phyloP scores from a whole-genome alignment of 306 rosid genomes.

The Cucumis hystrix region DNA sequence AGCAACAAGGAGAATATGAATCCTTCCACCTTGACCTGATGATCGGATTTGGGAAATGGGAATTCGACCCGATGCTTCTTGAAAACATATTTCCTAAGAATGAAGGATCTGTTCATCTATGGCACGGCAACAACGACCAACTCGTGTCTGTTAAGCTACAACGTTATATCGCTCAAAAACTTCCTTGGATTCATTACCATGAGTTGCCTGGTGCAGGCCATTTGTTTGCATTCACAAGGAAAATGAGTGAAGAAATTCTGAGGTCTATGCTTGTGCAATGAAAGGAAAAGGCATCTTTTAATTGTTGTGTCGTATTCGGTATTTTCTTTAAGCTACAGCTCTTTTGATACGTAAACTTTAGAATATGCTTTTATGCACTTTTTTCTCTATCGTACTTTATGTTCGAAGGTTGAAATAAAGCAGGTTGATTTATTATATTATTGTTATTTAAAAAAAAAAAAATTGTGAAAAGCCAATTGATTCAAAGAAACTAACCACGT shows the following conservation, averaged over 20 bases:
- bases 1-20: slow-evolving; percentile 44
- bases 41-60: slow-evolving; percentile 54
- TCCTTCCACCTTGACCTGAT: slow-evolving; percentile 32
- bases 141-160: slow-evolving; percentile 26
- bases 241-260: slow-evolving; percentile 13
- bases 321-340: too few relatives aligned
- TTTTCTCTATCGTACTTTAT: too few relatives aligned
- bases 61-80: slow-evolving; percentile 38
- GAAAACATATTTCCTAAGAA: slow-evolving; percentile 26
- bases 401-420: too few relatives aligned
- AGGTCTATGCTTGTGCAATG: background rate
- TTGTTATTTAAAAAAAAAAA: too few relatives aligned
- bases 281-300: background rate
- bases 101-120: slow-evolving; percentile 35
- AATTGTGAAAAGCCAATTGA: too few relatives aligned
- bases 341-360: too few relatives aligned
- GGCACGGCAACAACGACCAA: slow-evolving; percentile 60
- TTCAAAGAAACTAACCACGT: too few relatives aligned
- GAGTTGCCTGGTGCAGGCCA: slow-evolving; percentile 60
- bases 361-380: too few relatives aligned
- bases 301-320: too few relatives aligned
- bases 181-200: slow-evolving; percentile 65
- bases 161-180: slow-evolving; percentile 29
- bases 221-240: slow-evolving; percentile 18
- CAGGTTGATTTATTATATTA: too few relatives aligned